Conservation (phyloP, 768 basidiomycete genomes). For the Pilatotrama ljubarskyi region DNA sequence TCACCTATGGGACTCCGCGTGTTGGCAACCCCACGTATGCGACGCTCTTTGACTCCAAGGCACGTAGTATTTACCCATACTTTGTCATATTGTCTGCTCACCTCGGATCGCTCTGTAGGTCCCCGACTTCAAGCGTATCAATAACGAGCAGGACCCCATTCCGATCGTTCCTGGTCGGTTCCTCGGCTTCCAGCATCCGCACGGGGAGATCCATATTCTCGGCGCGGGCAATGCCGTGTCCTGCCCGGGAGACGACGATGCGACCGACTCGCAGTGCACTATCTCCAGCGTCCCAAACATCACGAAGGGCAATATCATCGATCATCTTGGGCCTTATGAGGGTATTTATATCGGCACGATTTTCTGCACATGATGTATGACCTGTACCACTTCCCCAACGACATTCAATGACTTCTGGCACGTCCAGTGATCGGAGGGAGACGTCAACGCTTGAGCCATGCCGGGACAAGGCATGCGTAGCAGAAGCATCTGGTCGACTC, state of each 20-base stretch:
- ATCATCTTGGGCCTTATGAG: slow-evolving; percentile 61
- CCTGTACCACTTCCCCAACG: too few species aligned
- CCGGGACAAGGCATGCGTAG: too few species aligned
- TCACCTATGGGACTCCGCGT: slow-evolving; percentile 53
- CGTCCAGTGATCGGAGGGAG: too few species aligned
- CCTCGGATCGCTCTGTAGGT: slow-evolving; percentile 22
- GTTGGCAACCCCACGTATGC: slow-evolving; percentile 48
- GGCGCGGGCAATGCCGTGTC: slow-evolving; percentile 34
- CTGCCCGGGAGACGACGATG: slow-evolving; percentile 57
- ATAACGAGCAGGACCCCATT: slow-evolving; percentile 43
- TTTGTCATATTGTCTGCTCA: too few species aligned
- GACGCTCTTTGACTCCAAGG: slow-evolving; percentile 45
- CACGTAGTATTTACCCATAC: slow-evolving; percentile 19
- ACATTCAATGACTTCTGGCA: too few species aligned
- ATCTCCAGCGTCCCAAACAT: slow-evolving; percentile 56
- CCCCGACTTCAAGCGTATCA: slow-evolving; percentile 31
- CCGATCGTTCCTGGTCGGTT: slow-evolving; percentile 57
- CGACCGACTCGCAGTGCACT: slow-evolving; percentile 52
- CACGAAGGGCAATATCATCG: slow-evolving; percentile 44
- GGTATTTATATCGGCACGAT: slow-evolving; percentile 58
- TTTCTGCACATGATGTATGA: slow-evolving; percentile 28
- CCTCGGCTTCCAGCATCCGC: slow-evolving; percentile 51
- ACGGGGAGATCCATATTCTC: slow-evolving; percentile 56
- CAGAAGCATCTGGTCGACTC: too few species aligned
- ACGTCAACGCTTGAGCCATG: too few species aligned